Conservation (phyloP, 345 rosid genomes). For the Syzygium jambos region DNA sequence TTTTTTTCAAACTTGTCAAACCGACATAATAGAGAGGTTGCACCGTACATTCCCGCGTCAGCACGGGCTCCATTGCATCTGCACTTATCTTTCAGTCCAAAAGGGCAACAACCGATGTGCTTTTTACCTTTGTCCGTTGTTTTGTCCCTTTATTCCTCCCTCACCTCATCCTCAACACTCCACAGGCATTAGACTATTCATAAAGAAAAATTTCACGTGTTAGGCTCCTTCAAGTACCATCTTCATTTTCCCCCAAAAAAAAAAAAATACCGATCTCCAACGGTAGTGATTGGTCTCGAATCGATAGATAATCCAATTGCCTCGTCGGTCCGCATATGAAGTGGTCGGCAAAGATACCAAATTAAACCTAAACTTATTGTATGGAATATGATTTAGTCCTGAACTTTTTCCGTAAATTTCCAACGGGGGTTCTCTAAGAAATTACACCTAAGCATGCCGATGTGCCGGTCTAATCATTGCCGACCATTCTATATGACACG, state of each 20-base stretch:
- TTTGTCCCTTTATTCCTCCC: not conserved
- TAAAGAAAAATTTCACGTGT: not conserved
- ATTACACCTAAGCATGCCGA: too few relatives aligned
- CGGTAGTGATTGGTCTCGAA: not conserved
- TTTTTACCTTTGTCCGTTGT: not conserved
- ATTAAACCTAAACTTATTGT: not conserved
- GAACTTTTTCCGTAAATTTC: too few relatives aligned
- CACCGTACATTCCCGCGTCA: not conserved
- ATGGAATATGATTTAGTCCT: not conserved
- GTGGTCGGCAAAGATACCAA: not conserved
- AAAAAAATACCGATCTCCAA: too few relatives aligned
- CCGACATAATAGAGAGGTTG: not conserved
- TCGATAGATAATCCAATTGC: not conserved
- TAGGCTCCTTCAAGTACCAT: not conserved
- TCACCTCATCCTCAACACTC: not conserved
- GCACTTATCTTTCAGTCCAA: not conserved
- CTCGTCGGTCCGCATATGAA: not conserved
- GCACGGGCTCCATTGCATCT: not conserved
- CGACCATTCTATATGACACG: too few relatives aligned
- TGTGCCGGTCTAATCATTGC: too few relatives aligned
- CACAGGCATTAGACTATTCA: not conserved
- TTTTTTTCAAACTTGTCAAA: not conserved
- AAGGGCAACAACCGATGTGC: not conserved
- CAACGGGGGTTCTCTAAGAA: too few relatives aligned
- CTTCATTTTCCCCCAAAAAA: not conserved